phyloP scores from a whole-genome alignment of 2,329 filamentous ascomycete species.

The Verticillium zaregamsianum region DNA sequence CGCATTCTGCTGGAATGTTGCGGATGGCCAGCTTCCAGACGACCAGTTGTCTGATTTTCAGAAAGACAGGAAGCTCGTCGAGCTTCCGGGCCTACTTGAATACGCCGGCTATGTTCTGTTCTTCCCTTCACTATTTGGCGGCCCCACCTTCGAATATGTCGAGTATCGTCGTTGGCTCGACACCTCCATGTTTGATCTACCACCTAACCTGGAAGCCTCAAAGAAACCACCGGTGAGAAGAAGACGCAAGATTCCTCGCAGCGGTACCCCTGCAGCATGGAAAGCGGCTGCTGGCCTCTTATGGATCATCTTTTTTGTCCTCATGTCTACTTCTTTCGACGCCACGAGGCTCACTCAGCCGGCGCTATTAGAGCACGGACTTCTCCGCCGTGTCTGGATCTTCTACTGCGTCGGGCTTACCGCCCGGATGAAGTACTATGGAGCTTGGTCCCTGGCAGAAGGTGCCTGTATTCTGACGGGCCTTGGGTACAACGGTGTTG shows the following conservation, averaged over 20 bases:
- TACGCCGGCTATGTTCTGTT: slow-evolving; percentile 91
- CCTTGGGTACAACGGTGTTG: slow-evolving; percentile 90
- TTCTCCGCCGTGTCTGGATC: slow-evolving; percentile 70
- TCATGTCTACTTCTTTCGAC: slow-evolving; percentile 65
- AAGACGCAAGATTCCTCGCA: slow-evolving; percentile 88
- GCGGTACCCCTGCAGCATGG: slow-evolving; percentile 74
- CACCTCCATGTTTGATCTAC: slow-evolving; percentile 89
- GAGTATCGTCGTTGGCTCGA: slow-evolving; percentile 93
- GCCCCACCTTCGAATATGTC: slow-evolving; percentile 89
- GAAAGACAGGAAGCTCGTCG: slow-evolving; percentile 70
- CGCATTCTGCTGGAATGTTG: slow-evolving; percentile 97
- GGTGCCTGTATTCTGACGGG: slow-evolving; percentile 92
- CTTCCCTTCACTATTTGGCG: slow-evolving; percentile 85
- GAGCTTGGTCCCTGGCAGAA: slow-evolving; percentile 89
- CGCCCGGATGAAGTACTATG: slow-evolving; percentile 89
- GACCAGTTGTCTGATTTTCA: slow-evolving; percentile 82
- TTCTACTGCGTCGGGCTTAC: slow-evolving; percentile 82
- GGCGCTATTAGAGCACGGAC: slow-evolving; percentile 61
- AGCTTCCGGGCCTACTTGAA: slow-evolving; percentile 73
- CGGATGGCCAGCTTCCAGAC: slow-evolving; percentile 79
- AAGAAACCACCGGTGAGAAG: slow-evolving; percentile 84
- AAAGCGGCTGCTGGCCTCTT: slow-evolving; percentile 70
- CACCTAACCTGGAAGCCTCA: slow-evolving; percentile 73
- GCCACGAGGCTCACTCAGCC: slow-evolving; percentile 60
- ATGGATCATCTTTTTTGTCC: slow-evolving; percentile 78